phyloP scores from a whole-genome alignment of 257 asterid species.

The Forsythia viridissima region DNA sequence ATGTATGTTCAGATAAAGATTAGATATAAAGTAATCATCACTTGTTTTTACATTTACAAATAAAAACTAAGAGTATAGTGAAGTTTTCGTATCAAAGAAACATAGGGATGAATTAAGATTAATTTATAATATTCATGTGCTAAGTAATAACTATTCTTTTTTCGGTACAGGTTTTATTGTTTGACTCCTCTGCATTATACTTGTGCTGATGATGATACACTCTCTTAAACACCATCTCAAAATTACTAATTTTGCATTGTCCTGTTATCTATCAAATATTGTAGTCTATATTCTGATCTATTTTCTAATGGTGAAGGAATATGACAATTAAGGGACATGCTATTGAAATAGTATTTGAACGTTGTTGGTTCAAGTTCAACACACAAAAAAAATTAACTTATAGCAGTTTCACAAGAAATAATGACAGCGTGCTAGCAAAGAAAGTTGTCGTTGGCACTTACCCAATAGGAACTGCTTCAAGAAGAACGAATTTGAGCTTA shows the following conservation, averaged over 20 bases:
- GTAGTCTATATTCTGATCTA: background rate
- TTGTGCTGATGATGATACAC: background rate
- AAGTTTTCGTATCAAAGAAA: background rate
- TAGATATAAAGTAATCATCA: conserved; percentile 22
- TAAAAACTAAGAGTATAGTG: background rate
- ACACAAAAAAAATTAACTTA: background rate
- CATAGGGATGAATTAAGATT: background rate
- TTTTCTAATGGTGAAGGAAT: background rate
- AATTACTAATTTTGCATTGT: background rate
- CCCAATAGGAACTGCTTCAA: conserved; percentile 86
- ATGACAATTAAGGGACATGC: background rate
- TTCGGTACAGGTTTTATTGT: background rate
- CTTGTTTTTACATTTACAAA: background rate
- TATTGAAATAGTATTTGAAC: background rate
- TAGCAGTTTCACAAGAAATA: conserved; percentile 10
- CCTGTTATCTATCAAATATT: background rate
- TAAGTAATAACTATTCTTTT: background rate
- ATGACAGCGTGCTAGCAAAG: conserved; percentile 2
- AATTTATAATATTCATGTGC: background rate
- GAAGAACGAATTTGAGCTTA: conserved; percentile 58
- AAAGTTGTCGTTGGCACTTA: conserved; percentile 35
- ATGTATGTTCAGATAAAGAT: conserved; percentile 26
- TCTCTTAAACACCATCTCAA: background rate
- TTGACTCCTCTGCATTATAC: background rate
- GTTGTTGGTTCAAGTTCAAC: background rate